Evolutionary conservation across 164 flowering plant species (phyloP), one percentile per base, ranked within the genome.

Genomic region (Magnolia changhungtana): DNA sequence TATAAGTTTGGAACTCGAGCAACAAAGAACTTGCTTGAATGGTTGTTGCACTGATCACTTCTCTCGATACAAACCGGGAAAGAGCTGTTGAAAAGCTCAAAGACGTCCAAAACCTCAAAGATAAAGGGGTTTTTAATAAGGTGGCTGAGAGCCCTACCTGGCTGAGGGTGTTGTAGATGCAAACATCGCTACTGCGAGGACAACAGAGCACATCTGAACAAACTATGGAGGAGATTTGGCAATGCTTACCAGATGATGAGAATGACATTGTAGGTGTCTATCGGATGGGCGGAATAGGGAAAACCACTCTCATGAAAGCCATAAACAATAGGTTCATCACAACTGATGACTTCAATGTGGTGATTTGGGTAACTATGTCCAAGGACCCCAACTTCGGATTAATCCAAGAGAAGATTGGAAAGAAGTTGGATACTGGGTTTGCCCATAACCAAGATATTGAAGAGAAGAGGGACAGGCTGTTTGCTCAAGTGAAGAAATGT

Each of bases 31-130:
- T 45, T 10, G 59, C 20, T 1, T 75, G 19, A 37, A 71, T 24
- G 23, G 66, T 19, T 72, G 72, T 8, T 72, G 67, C 61, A 55
- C 81, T 1, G 27, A 37, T 6, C 45, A 37, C 45, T 37, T 37
- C 6, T 37, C 45, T 37, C 73, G 71, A 23, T 23, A 81, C 65
- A 80, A 76, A 50, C 8, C 78, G 0, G 84, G 81, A 76, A 64
- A 67, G 9, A 50, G 76, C 72, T 0, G 27, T n/a, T 1, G 1
- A 68, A 31, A 71, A 24, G 64, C 21, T 82, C 0, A 29, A 18
- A 10, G 71, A 0, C 5, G 74, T 73, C 19, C 14, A 7, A 0
- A 16, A 55, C 3, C 61, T 55, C 16, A 55, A 16, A 55, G 61
- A 2, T 0, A 55, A 55, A 55, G 61, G n/a, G 61, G 61, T 10